phyloP scores from a whole-genome alignment of 805 yeast genomes.

The Scheffersomyces spartinae region DNA sequence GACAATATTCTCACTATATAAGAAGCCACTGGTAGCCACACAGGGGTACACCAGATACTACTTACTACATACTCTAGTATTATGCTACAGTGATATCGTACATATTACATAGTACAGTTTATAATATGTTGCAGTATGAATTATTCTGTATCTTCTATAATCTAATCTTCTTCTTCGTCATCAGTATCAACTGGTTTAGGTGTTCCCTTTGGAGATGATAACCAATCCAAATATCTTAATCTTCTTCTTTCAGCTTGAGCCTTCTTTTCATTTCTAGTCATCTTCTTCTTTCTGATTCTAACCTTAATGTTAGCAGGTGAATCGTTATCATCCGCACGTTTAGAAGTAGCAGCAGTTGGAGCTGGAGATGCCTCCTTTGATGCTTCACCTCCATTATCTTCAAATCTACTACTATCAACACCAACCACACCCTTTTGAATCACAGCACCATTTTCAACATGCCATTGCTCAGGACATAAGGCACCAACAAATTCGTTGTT shows the following conservation, averaged over 20 bases:
- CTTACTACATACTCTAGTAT: no score
- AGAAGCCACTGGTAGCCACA: no score
- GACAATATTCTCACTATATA: no score
- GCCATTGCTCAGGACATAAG: constrained; percentile 99
- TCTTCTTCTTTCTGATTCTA: constrained; percentile 85
- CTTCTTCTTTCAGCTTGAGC: constrained; percentile 87
- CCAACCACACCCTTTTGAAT: constrained; percentile 79
- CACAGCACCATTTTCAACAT: constrained; percentile 96
- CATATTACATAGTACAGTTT: no score
- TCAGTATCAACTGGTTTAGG: constrained; percentile 92
- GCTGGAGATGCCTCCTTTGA: constrained; percentile 35
- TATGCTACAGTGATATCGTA: no score
- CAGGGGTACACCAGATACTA: no score
- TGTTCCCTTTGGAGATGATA: constrained; percentile 93
- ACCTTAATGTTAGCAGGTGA: constrained; percentile 96
- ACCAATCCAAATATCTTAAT: constrained; percentile 88
- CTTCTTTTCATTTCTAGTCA: constrained; percentile 95
- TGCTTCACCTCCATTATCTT: constrained; percentile 58
- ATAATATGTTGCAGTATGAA: no score
- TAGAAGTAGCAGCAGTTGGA: constrained; percentile 32
- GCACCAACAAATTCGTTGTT: constrained; percentile 99
- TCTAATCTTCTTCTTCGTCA: constrained; percentile 54
- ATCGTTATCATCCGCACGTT: constrained; percentile 59
- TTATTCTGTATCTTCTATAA: no score
- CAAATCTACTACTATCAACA: constrained; percentile 71